Evolutionary conservation across 148 eudicot genomes (phyloP), one percentile per base, ranked within the genome.

Genomic region (Spergularia bocconei): DNA sequence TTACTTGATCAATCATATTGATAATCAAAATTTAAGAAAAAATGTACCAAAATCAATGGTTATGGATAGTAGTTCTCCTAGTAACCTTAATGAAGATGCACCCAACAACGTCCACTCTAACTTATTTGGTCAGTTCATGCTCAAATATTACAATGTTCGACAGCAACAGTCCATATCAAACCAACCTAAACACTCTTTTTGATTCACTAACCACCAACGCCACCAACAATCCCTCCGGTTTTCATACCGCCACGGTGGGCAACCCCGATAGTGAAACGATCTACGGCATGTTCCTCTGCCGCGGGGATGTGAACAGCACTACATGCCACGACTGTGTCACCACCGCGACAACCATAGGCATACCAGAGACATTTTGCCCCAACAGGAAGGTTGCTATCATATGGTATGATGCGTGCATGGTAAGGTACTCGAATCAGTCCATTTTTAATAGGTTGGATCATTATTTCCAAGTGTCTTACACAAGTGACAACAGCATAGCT

Each of bases 171-270:
- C 2, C 72, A 5, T 91, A 83, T 79, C 55, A 74, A 29, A 39
- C 84, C 23, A 88, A 86, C 73, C 85, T 87, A 57, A 70, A 87
- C 72, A 50, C 82, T 69, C 59, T 81, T 61, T 79, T 88, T 52
- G 77, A 77, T 9, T 72, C 86, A 14, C 82, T 91, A 10, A 51
- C 84, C 50, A 56, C 83, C 52, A 82, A 82, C 53, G 69, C 81
- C 55, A 67, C 81, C 63, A 39, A 53, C 15, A 54, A 61, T 75
- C 68, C 82, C 11, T 58, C 75, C 61, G 89, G 88, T 9, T 86
- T 83, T 71, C 61, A 70, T 81, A 56, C 66, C 65, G 70, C 84
- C 62, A 67, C 86, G 3, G 63, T 29, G 0, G 84, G 85, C 0
- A 23, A 12, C 64, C 50, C 60, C 21, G 15, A 19, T 39, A 50